Evolutionary conservation across 345 rosid genomes (phyloP).

Genomic region (Citropsis articulata): DNA sequence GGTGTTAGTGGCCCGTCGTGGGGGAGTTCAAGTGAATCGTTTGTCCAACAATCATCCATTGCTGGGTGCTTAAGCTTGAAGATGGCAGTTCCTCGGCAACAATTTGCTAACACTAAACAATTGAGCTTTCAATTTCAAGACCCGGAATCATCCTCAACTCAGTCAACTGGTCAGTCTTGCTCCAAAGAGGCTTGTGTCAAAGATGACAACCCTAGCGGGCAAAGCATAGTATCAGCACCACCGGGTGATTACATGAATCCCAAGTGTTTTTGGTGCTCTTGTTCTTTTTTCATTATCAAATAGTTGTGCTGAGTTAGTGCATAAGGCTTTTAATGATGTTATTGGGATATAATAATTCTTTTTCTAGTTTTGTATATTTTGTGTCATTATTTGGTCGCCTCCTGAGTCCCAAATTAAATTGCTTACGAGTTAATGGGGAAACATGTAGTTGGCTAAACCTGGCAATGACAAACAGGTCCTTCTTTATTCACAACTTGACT

Average conservation of each 20-base stretch:
- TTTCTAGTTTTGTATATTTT: background rate
- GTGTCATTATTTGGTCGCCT: background rate
- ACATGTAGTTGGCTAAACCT: background rate
- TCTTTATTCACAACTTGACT: background rate
- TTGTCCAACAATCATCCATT: constrained; percentile 20
- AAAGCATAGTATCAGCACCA: constrained; percentile 22
- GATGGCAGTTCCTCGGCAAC: constrained; percentile 41
- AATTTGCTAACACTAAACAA: constrained; percentile 36
- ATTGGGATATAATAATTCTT: background rate
- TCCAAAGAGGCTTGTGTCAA: constrained; percentile 52
- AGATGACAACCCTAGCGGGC: constrained; percentile 34
- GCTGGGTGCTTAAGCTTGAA: constrained; percentile 50
- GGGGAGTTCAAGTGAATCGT: constrained; percentile 36
- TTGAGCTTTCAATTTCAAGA: constrained; percentile 51
- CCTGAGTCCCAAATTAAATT: background rate
- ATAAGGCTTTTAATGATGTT: background rate
- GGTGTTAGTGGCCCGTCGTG: constrained; percentile 41
- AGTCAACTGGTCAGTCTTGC: constrained; percentile 69
- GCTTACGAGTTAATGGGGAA: background rate
- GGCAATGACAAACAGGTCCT: background rate
- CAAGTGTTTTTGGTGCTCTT: background rate
- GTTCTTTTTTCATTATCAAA: background rate
- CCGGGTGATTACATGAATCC: constrained; percentile 25
- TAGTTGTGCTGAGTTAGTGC: background rate
- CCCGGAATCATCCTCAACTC: constrained; percentile 66